Evolutionary conservation across 768 basidiomycete species (phyloP).

Genomic region (Fistulinella prunicolor): DNA sequence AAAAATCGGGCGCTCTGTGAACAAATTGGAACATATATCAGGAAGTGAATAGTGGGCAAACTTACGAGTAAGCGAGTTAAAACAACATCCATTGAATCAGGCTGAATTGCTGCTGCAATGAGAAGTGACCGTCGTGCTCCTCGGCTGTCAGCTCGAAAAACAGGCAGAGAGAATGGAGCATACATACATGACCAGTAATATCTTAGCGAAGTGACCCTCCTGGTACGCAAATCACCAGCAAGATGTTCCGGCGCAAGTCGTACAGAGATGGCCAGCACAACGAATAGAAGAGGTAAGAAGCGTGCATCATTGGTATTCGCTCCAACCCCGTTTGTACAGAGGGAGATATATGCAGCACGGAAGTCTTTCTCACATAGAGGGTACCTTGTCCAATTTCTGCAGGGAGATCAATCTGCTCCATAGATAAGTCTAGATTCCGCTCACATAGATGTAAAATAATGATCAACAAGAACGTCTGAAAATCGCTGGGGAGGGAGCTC

Average conservation of each 20-base stretch:
- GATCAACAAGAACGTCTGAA: slow-evolving; percentile 76
- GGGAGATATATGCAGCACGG: slow-evolving; percentile 62
- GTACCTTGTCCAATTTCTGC: slow-evolving; percentile 91
- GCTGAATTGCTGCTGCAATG: slow-evolving; percentile 90
- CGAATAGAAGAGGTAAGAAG: slow-evolving; percentile 89
- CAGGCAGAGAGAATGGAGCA: slow-evolving; percentile 32
- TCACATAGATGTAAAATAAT: slow-evolving; percentile 75
- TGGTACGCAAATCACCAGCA: slow-evolving; percentile 71
- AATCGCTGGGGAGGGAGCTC: slow-evolving; percentile 79
- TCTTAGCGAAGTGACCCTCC: slow-evolving; percentile 77
- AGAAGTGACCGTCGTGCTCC: slow-evolving; percentile 83
- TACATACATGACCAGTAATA: slow-evolving; percentile 97
- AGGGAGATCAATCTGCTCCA: slow-evolving; percentile 1
- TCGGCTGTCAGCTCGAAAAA: slow-evolving; percentile 18
- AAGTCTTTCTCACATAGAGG: slow-evolving; percentile 87
- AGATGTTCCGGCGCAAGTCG: slow-evolving; percentile 83
- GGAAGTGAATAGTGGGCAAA: not conserved
- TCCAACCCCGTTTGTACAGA: slow-evolving; percentile 58
- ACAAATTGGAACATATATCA: slow-evolving; percentile 10
- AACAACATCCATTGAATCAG: slow-evolving; percentile 91
- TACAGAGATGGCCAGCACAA: slow-evolving; percentile 84
- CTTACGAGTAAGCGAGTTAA: slow-evolving; percentile 77
- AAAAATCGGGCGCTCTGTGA: slow-evolving; percentile 66
- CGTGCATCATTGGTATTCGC: slow-evolving; percentile 75
- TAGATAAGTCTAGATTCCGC: slow-evolving; percentile 21